Evolutionary conservation across 2,329 filamentous ascomycete genomes (phyloP).

Genomic region (Clonostachys chloroleuca): DNA sequence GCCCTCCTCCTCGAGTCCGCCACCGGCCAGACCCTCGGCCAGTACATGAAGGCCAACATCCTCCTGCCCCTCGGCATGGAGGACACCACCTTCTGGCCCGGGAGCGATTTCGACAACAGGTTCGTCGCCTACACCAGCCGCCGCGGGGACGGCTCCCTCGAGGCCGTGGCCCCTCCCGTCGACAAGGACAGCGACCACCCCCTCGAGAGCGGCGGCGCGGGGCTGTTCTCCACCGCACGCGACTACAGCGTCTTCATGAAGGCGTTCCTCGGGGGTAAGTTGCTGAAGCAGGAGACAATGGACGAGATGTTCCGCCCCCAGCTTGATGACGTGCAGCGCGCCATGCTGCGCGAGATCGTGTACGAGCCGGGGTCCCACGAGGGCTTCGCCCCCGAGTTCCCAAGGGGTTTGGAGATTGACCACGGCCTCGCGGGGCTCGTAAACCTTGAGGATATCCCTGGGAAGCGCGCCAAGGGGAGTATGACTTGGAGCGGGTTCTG

Average conservation of each 20-base stretch:
- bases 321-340: constrained; percentile 21
- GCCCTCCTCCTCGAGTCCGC: constrained; percentile 34
- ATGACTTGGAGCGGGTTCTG: constrained; percentile 37
- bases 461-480: constrained; percentile 33
- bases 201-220: constrained; percentile 36
- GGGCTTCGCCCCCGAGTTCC: constrained; percentile 25
- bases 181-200: constrained; percentile 17
- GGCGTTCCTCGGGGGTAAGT: constrained; percentile 19
- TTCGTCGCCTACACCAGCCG: constrained; percentile 9
- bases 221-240: constrained; percentile 31
- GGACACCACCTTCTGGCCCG: constrained; percentile 8
- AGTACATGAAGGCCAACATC: constrained; percentile 28
- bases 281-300: constrained; percentile 21
- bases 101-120: constrained; percentile 6
- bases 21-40: constrained; percentile 25
- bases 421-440: constrained; percentile 32
- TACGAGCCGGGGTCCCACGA: neutral
- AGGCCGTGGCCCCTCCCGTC: constrained; percentile 7
- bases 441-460: constrained; percentile 28
- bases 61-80: constrained; percentile 26
- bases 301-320: constrained; percentile 33
- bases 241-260: constrained; percentile 31
- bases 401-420: constrained; percentile 16
- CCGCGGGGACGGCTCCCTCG: constrained; percentile 13
- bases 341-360: constrained; percentile 13